Base-by-base conservation (phyloP, 371 early-diverging fungal genomes). In the Nosema bombycis region DNA sequence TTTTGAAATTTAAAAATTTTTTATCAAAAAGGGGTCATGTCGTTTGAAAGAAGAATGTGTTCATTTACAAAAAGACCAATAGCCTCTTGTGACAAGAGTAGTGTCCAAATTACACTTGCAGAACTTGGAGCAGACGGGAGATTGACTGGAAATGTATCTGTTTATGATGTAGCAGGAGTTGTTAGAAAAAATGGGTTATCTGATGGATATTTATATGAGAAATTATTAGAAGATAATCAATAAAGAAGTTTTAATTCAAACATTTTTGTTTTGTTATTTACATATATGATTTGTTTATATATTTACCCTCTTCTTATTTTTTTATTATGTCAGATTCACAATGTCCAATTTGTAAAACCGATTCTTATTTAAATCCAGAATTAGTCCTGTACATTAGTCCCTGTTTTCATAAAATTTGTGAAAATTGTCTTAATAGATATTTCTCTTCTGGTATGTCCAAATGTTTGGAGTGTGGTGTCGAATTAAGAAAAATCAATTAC, bases 341-440 rank as follows among this genome's bases (percentile, higher is more conserved):
- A 33, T 98, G 96, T 78, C 98, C 95, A 26, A 91, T 94, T 3
- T 98, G 97, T 86, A 91, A 91, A 80, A 91, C 91, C 76, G 92
- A 93, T 82, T 89, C 93, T 65, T 96, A 94, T 86, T 88, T 96
- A 57, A 94, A 93, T 78, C 93, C 93, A 18, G 89, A 89, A 78
- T 89, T 96, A 87, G 91, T 90, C 80, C 88, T 98, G 28, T 89
- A 93, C 38, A 94, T 95, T 24, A 91, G 92, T 60, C 94, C 95
- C 23, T 98, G 98, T 85, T 95, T 93, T 82, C 97, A 98, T 87
- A 94, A 92, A 85, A 91, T 96, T 92, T 93, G 89, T 74, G 88
- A 86, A 36, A 67, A 75, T 32, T 87, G 87, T 70, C 67, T 87
- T 1, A 58, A 70, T 30, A 60, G 82, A 37, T 70, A 83, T 57